Evolutionary conservation across 2,329 filamentous ascomycete species (phyloP).

Genomic region (Colletotrichum musicola): DNA sequence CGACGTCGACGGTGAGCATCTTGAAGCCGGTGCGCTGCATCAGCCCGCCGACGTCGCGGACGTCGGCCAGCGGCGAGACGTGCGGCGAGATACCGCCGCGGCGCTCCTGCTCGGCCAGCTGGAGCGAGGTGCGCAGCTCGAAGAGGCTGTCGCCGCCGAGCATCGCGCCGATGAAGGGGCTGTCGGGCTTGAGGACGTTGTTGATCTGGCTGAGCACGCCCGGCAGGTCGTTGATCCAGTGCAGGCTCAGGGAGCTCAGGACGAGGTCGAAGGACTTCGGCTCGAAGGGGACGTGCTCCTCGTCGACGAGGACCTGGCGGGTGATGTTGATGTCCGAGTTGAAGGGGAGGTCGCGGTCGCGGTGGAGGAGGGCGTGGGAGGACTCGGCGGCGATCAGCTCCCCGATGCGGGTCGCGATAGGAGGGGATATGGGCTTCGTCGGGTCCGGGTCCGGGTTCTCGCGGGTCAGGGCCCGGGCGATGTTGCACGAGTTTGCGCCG

Average conservation of each 20-base stretch:
- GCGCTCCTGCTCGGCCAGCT: slow-evolving; percentile 91
- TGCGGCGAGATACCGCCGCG: slow-evolving; percentile 92
- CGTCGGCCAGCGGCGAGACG: slow-evolving; percentile 91
- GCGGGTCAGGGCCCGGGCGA: slow-evolving; percentile 83
- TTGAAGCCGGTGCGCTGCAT: slow-evolving; percentile 91
- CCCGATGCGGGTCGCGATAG: slow-evolving; percentile 78
- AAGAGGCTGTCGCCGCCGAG: slow-evolving; percentile 94
- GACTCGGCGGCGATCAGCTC: slow-evolving; percentile 86
- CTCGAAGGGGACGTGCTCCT: slow-evolving; percentile 84
- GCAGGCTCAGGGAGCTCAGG: slow-evolving; percentile 87
- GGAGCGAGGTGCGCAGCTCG: slow-evolving; percentile 91
- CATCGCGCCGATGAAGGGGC: slow-evolving; percentile 95
- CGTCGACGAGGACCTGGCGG: slow-evolving; percentile 79
- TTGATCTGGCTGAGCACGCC: slow-evolving; percentile 88
- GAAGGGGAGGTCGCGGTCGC: slow-evolving; percentile 81
- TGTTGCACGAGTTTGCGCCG: slow-evolving; percentile 95
- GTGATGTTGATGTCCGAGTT: slow-evolving; percentile 80
- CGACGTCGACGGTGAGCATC: slow-evolving; percentile 95
- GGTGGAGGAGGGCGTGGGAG: slow-evolving; percentile 81
- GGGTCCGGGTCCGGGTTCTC: slow-evolving; percentile 74
- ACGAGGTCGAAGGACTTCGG: slow-evolving; percentile 88
- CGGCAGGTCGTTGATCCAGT: slow-evolving; percentile 98
- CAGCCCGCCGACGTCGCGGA: slow-evolving; percentile 89
- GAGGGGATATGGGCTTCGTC: slow-evolving; percentile 68
- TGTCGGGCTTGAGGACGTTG: slow-evolving; percentile 87